Evolutionary conservation across 2,329 filamentous ascomycete genomes (phyloP), one percentile per base, ranked within the genome.

Genomic region (Dendryphion nanum): DNA sequence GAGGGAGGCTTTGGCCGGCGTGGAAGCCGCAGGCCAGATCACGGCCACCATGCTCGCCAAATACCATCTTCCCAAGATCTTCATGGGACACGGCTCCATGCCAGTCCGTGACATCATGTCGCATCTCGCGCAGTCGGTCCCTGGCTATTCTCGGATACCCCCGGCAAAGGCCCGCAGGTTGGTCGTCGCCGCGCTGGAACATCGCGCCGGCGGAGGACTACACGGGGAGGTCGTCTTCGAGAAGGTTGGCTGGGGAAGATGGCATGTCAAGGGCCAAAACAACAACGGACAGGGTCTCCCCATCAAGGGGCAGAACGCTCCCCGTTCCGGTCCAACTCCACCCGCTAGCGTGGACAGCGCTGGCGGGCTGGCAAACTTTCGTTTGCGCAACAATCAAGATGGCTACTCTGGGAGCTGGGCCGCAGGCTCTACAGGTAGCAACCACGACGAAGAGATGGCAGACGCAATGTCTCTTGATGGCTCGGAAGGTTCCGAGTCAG

Each of bases 221-320:
- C 75, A 83, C 45, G 83, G 83, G 50, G 83, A 88, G 52, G 83
- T 93, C 55, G 77, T 84, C 60, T 97, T 95, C 61, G 86, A 94
- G 66, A 97, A 97, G 75, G 89, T 96, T 42, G 91, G 91, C 59
- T 97, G 91, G 91, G 93, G 93, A 42, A 82, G 89, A 50, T 98
- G 91, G 91, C 86, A 94, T 66, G 93, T 62, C 14, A 57, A 55
- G n/a, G 55, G 51, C 31, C 23, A 17, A 20, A 23, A 23, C 55
- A 59, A 8, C 40, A 42, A 19, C 43, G 42, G 38, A 26, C 55
- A 47, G 19, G 55, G 58, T 15, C 37, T 64, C 45, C 61, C 53
- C 59, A 72, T 63, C 59, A 66, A 51, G 55, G 62, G 50, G 61
- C 72, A 63, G 62, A 71, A 41, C 38, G 37, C 43, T 32, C 50